These are phyloP conservation scores for Smittium mucronatum DNA, from an alignment of 371 early-diverging fungal genomes.

Conservation along the genomic window DNA sequence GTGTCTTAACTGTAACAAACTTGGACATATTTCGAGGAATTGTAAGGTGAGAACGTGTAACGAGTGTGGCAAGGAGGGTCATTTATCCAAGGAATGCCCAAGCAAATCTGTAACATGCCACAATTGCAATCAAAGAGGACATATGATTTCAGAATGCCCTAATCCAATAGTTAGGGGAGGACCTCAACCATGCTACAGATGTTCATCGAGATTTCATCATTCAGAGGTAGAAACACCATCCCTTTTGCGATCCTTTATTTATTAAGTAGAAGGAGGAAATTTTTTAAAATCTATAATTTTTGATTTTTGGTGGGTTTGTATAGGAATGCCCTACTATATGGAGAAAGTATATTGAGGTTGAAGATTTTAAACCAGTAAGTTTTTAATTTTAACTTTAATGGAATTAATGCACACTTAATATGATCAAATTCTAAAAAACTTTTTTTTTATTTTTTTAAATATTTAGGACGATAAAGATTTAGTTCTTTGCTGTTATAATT, in stretches of 20 bases:
- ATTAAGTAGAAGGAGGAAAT: background rate
- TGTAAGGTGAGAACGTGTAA: conserved; percentile 24
- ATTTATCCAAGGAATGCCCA: conserved; percentile 23
- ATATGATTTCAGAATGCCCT: conserved; percentile 26
- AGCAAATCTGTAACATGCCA: conserved; percentile 25
- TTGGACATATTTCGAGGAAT: conserved; percentile 29
- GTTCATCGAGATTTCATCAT: conserved; percentile 19
- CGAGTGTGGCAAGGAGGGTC: conserved; percentile 27
- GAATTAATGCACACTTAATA: too few relatives aligned
- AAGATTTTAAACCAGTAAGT: background rate
- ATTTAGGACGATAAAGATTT: too few relatives aligned
- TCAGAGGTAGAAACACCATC: conserved; percentile 15
- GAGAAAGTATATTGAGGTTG: background rate
- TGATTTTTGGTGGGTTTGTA: background rate
- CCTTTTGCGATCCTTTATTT: background rate
- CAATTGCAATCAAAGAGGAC: conserved; percentile 31
- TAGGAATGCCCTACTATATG: background rate
- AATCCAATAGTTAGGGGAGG: conserved; percentile 10
- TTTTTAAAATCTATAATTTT: background rate
- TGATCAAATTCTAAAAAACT: background rate
- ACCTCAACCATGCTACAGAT: conserved; percentile 18
- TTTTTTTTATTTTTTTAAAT: background rate
- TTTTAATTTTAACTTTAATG: too few relatives aligned
- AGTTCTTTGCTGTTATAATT: conserved; percentile 36
- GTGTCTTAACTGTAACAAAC: conserved; percentile 21